phyloP scores from a whole-genome alignment of 2,329 filamentous ascomycete species.

The Aspergillus sp. region DNA sequence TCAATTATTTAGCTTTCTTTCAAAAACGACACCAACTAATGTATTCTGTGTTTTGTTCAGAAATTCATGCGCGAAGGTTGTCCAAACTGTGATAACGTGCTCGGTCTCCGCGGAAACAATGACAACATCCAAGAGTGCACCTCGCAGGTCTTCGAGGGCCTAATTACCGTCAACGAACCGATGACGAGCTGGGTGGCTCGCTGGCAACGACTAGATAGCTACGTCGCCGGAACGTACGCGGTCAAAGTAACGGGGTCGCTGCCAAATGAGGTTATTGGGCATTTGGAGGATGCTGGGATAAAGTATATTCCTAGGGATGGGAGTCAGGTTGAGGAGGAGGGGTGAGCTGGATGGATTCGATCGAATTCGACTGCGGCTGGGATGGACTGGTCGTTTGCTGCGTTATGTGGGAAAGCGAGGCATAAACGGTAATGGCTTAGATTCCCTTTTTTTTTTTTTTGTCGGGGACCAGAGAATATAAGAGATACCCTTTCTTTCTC shows the following conservation, averaged over 20 bases:
- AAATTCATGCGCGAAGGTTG: slow-evolving; percentile 86
- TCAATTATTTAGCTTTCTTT: not conserved
- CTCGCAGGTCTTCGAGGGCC: slow-evolving; percentile 90
- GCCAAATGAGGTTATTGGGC: slow-evolving; percentile 57
- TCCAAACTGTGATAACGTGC: slow-evolving; percentile 93
- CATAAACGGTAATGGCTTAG: not conserved
- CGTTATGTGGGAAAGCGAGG: not conserved
- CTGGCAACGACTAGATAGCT: slow-evolving; percentile 88
- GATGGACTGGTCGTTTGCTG: not conserved
- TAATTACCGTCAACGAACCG: slow-evolving; percentile 84
- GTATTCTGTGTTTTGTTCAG: slow-evolving; percentile 42
- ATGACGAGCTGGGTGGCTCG: slow-evolving; percentile 88
- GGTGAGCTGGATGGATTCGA: slow-evolving; percentile 19
- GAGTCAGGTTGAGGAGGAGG: slow-evolving; percentile 47
- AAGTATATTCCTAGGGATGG: slow-evolving; percentile 60
- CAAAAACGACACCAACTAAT: not conserved
- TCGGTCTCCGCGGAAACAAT: slow-evolving; percentile 74
- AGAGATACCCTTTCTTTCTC: slow-evolving; percentile 9
- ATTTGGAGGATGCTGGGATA: slow-evolving; percentile 59
- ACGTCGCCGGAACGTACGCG: slow-evolving; percentile 87
- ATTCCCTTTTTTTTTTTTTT: not conserved
- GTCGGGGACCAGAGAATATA: not conserved
- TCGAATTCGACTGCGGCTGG: too few relatives aligned
- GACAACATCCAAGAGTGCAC: slow-evolving; percentile 92
- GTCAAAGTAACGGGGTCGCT: slow-evolving; percentile 86